Percentiles rank a stretch among this genome's conserved stretches.
phyloP scores from a whole-genome alignment of 1,284 basidiomycete genomes.

The Ustilago curta region DNA sequence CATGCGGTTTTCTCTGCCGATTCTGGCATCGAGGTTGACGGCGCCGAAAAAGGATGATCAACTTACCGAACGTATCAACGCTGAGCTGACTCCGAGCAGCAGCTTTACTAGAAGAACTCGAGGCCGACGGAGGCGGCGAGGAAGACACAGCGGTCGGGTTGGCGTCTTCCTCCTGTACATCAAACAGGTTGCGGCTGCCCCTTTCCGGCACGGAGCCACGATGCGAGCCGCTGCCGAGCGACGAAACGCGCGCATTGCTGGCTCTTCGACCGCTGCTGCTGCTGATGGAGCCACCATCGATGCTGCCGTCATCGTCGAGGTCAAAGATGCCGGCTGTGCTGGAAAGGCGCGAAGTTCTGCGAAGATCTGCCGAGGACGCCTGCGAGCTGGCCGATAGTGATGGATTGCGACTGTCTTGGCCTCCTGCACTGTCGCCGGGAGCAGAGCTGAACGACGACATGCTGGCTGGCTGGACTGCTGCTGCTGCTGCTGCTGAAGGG shows the following conservation, averaged over 20 bases:
- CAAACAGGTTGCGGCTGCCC: constrained; percentile 34
- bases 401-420: constrained; percentile 33
- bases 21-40: background rate
- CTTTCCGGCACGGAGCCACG: constrained; percentile 27
- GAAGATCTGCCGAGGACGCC: constrained; percentile 31
- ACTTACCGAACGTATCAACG: constrained; percentile 44
- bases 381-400: constrained; percentile 45
- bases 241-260: constrained; percentile 31
- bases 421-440: constrained; percentile 15
- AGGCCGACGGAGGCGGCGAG: constrained; percentile 11
- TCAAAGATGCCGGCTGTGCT: constrained; percentile 60
- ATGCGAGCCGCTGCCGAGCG: constrained; percentile 30
- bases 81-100: constrained; percentile 20
- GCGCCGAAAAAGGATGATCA: too few species aligned
- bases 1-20: background rate
- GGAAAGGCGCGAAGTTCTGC: constrained; percentile 42
- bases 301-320: constrained; percentile 45
- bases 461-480: background rate
- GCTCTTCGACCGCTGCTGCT: constrained; percentile 33
- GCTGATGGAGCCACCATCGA: constrained; percentile 18
- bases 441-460: constrained; percentile 45
- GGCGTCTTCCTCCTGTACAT: constrained; percentile 39
- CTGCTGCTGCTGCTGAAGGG: constrained; percentile 7
- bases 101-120: constrained; percentile 21
- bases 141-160: constrained; percentile 8